Conservation (phyloP, 768 basidiomycete genomes). For the Suillus subalutaceus region DNA sequence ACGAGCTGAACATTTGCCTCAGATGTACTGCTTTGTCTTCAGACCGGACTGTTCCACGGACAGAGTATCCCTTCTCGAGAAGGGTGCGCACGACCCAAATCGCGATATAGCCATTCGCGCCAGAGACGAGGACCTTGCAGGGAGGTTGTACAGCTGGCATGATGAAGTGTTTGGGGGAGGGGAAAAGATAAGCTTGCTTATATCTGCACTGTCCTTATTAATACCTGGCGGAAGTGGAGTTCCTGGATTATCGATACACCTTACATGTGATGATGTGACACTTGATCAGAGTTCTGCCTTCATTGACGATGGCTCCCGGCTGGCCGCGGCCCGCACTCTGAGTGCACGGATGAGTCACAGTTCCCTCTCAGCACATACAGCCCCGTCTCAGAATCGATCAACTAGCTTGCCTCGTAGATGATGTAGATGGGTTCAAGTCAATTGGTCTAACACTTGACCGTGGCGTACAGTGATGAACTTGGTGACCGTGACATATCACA, state of each 20-base stretch:
- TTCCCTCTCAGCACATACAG: too few species aligned
- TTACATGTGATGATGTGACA: not conserved
- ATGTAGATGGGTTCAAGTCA: too few species aligned
- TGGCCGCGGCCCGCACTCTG: not conserved
- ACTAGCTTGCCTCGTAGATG: not conserved
- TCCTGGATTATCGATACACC: not conserved
- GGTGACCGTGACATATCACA: not conserved
- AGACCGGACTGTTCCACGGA: conserved; percentile 70
- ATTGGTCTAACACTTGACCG: too few species aligned
- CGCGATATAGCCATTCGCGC: conserved; percentile 38
- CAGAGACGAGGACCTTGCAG: conserved; percentile 33
- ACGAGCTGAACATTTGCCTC: conserved; percentile 51
- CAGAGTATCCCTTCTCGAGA: conserved; percentile 62
- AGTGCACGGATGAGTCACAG: not conserved
- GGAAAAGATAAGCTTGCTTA: conserved; percentile 1
- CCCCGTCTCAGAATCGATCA: not conserved
- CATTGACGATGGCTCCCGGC: not conserved
- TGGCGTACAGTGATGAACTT: not conserved
- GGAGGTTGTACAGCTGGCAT: conserved; percentile 31
- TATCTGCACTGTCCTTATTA: not conserved
- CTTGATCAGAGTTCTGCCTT: not conserved
- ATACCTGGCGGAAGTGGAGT: not conserved
- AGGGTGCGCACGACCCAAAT: conserved; percentile 58
- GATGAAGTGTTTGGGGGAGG: not conserved
- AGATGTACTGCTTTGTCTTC: conserved; percentile 61